These are phyloP conservation scores for Tylopilus rubrobrunneus DNA, from an alignment of 768 basidiomycete species.

Conservation along the genomic window DNA sequence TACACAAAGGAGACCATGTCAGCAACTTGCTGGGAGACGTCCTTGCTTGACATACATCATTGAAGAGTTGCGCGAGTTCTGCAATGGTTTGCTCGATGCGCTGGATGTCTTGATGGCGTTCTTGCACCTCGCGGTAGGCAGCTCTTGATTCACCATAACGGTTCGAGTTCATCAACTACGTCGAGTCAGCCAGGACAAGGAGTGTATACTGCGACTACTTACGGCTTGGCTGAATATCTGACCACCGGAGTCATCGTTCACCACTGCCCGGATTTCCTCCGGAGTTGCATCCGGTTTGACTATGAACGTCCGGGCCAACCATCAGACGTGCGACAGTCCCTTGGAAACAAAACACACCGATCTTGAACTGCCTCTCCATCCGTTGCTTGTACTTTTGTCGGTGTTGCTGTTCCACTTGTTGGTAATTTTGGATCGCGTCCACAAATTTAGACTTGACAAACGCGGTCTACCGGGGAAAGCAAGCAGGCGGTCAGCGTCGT, in stretches of 20 bases:
- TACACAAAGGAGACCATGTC: conserved; percentile 27
- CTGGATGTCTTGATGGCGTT: conserved; percentile 92
- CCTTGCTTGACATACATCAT: conserved; percentile 59
- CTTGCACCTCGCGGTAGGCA: conserved; percentile 96
- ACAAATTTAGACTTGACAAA: conserved; percentile 74
- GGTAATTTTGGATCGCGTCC: conserved; percentile 82
- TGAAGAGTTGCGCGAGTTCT: conserved; percentile 93
- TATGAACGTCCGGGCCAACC: conserved; percentile 23
- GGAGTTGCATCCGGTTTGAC: conserved; percentile 92
- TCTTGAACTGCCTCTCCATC: conserved; percentile 84
- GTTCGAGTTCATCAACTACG: conserved; percentile 81
- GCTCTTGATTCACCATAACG: conserved; percentile 87
- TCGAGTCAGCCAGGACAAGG: background rate
- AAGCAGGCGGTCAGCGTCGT: conserved; percentile 16
- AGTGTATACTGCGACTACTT: conserved; percentile 11
- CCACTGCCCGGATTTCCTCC: conserved; percentile 83
- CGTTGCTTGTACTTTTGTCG: conserved; percentile 75
- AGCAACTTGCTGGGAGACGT: background rate
- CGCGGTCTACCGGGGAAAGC: conserved; percentile 41
- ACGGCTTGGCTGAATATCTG: conserved; percentile 93
- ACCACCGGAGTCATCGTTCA: conserved; percentile 74
- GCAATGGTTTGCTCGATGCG: conserved; percentile 91
- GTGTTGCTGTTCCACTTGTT: conserved; percentile 77
- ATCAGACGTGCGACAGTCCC: background rate
- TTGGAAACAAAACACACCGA: conserved; percentile 45